A percentile compares a stretch with the other conserved stretches of the same genome.
These are phyloP conservation scores for Aegle marmelos DNA, from an alignment of 345 rosid genomes.

Conservation along the genomic window DNA sequence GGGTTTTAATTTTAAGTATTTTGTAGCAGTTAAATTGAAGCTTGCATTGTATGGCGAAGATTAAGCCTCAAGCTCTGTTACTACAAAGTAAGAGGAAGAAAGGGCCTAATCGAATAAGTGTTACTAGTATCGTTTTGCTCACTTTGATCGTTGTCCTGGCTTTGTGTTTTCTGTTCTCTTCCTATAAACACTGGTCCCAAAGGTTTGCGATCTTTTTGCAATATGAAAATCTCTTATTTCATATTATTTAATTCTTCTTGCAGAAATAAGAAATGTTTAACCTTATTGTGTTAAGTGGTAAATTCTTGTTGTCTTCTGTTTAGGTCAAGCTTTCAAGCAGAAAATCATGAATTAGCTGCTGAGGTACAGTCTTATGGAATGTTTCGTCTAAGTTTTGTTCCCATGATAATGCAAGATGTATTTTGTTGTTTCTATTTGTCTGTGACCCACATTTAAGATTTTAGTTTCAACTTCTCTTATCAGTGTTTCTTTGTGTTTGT, in stretches of 20 bases:
- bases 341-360: slow-evolving; percentile 34
- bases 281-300: background rate
- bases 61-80: slow-evolving; percentile 73
- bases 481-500: slow-evolving; percentile 6
- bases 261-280: background rate
- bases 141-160: slow-evolving; percentile 41
- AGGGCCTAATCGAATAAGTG: slow-evolving; percentile 54
- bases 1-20: background rate
- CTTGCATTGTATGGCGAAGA: slow-evolving; percentile 54
- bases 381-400: background rate
- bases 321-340: slow-evolving; percentile 50
- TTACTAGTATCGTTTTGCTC: slow-evolving; percentile 42
- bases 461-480: background rate
- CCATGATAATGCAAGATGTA: background rate
- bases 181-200: slow-evolving; percentile 55
- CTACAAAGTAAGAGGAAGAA: slow-evolving; percentile 81
- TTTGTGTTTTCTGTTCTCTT: slow-evolving; percentile 50
- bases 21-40: slow-evolving; percentile 21
- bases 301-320: background rate
- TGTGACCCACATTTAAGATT: background rate
- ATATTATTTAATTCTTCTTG: background rate
- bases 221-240: background rate
- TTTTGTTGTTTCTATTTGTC: background rate
- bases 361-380: slow-evolving; percentile 36
- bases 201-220: slow-evolving; percentile 35